phyloP scores from a whole-genome alignment of 768 basidiomycete genomes.

The Leccinum variicolor region DNA sequence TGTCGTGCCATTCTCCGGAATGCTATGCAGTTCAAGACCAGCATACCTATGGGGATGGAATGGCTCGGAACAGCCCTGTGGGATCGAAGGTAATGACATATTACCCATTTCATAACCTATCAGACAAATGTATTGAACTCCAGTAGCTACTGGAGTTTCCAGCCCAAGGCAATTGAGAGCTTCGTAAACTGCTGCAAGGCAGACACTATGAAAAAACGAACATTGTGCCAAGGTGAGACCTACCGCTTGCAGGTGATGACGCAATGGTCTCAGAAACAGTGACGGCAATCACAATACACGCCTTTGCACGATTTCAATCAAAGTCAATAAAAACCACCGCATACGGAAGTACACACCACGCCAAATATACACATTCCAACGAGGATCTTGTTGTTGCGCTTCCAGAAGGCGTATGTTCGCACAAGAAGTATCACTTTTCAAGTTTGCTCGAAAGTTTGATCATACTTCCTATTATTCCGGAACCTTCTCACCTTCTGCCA shows the following conservation, averaged over 20 bases:
- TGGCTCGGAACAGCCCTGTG: not conserved
- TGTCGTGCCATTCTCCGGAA: slow-evolving; percentile 13
- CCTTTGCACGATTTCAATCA: not conserved
- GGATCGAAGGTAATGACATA: not conserved
- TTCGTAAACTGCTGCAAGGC: slow-evolving; percentile 8
- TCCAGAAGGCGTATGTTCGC: slow-evolving; percentile 21
- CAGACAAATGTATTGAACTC: slow-evolving; percentile 7
- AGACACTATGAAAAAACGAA: not conserved
- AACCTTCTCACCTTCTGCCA: slow-evolving; percentile 13
- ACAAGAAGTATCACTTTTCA: slow-evolving; percentile 15
- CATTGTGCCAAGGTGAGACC: not conserved
- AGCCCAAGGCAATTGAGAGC: slow-evolving; percentile 8
- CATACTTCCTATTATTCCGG: not conserved
- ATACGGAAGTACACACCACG: slow-evolving; percentile 1
- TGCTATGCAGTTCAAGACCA: slow-evolving; percentile 15
- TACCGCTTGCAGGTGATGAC: slow-evolving; percentile 2
- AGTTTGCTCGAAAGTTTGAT: not conserved
- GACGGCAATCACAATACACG: slow-evolving; percentile 4
- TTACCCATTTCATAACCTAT: slow-evolving; percentile 15
- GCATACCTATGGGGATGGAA: slow-evolving; percentile 8
- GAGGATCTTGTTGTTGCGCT: slow-evolving; percentile 14
- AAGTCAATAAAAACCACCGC: not conserved
- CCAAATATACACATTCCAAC: slow-evolving; percentile 13
- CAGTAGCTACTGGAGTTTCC: slow-evolving; percentile 2
- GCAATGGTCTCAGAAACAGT: slow-evolving; percentile 7